phyloP scores from a whole-genome alignment of 495 filamentous ascomycete genomes.

The Friedmanniomyces endolithicus region DNA sequence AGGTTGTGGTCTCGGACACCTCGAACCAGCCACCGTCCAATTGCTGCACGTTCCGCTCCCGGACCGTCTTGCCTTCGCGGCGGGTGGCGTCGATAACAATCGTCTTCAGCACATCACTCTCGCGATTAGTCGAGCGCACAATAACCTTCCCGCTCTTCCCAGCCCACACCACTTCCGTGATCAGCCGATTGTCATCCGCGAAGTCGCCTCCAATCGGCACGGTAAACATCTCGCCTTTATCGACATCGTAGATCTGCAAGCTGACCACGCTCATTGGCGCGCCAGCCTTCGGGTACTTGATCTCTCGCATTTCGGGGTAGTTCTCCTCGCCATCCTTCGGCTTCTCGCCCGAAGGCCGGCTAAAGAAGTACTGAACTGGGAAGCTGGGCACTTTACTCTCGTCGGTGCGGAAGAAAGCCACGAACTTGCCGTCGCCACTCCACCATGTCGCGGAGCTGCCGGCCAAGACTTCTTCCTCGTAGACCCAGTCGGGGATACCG shows the following conservation, averaged over 20 bases:
- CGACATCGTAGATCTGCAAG: slow-evolving; percentile 78
- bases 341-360: slow-evolving; percentile 64
- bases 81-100: slow-evolving; percentile 69
- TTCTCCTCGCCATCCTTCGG: slow-evolving; percentile 65
- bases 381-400: slow-evolving; percentile 87
- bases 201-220: slow-evolving; percentile 71
- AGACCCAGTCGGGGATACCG: slow-evolving; percentile 97
- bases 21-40: slow-evolving; percentile 97
- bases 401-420: slow-evolving; percentile 86
- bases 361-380: slow-evolving; percentile 86
- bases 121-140: slow-evolving; percentile 83
- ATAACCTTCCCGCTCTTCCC: slow-evolving; percentile 58
- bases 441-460: slow-evolving; percentile 85
- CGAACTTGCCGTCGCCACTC: slow-evolving; percentile 72
- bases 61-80: slow-evolving; percentile 61
- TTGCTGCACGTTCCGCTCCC: slow-evolving; percentile 60
- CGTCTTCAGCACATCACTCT: slow-evolving; percentile 79
- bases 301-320: slow-evolving; percentile 79
- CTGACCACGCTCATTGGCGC: slow-evolving; percentile 84
- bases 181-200: slow-evolving; percentile 66
- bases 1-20: slow-evolving; percentile 73
- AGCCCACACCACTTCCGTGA: slow-evolving; percentile 89
- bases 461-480: slow-evolving; percentile 87
- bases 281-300: slow-evolving; percentile 97
- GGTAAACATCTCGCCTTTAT: slow-evolving; percentile 63